Evolutionary conservation across 805 yeast species (phyloP).

Genomic region (Barnettozyma salicaria): DNA sequence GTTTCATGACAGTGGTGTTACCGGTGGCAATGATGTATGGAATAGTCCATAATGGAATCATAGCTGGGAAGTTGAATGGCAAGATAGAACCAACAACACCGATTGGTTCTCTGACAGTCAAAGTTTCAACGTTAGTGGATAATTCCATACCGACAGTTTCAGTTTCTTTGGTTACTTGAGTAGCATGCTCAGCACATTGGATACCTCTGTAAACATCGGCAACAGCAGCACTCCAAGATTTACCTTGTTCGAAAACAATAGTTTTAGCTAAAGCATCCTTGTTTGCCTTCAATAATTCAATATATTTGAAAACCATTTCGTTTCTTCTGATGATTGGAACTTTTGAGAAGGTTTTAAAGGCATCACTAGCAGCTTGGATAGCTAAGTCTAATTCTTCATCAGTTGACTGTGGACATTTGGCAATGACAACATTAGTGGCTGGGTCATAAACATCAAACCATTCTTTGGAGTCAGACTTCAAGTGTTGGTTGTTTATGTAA

Average conservation of each 20-base stretch:
- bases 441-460: constrained; percentile 76
- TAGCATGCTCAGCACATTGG: constrained; percentile 77
- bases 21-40: constrained; percentile 63
- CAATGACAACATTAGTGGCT: constrained; percentile 60
- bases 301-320: constrained; percentile 66
- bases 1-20: constrained; percentile 65
- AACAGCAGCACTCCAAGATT: constrained; percentile 66
- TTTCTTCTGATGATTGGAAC: constrained; percentile 43
- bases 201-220: constrained; percentile 75
- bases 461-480: constrained; percentile 42
- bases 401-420: constrained; percentile 69
- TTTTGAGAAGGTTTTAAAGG: constrained; percentile 54
- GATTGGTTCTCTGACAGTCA: constrained; percentile 62
- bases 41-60: constrained; percentile 60
- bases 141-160: constrained; percentile 62
- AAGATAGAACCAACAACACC: constrained; percentile 76
- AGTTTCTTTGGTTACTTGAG: constrained; percentile 58
- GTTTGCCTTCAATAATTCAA: constrained; percentile 55
- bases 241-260: constrained; percentile 69
- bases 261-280: constrained; percentile 62
- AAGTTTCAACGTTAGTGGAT: constrained; percentile 67
- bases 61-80: constrained; percentile 81
- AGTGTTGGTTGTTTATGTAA: constrained; percentile 40
- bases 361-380: constrained; percentile 54
- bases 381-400: constrained; percentile 59